Evolutionary conservation across 75 land plant genomes (phyloP).

Genomic region (Cryptomeria japonica): DNA sequence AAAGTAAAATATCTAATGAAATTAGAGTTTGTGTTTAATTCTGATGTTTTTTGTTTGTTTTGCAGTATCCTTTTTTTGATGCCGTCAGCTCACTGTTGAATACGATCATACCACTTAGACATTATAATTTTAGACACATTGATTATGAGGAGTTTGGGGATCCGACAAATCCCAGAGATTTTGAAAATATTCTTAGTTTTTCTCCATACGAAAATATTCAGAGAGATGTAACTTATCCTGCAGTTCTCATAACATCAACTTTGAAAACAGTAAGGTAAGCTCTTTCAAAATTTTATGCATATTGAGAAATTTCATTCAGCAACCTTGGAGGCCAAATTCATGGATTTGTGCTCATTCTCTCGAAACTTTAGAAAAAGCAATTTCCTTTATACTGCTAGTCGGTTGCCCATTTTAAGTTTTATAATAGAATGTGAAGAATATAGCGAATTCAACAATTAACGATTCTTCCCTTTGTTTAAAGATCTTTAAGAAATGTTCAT

Average conservation of each 20-base stretch:
- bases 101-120: constrained; percentile 60
- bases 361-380: background rate
- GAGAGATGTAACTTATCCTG: constrained; percentile 62
- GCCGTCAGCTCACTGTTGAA: constrained; percentile 72
- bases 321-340: background rate
- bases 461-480: background rate
- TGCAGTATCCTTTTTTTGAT: constrained; percentile 93
- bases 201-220: constrained; percentile 94
- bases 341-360: background rate
- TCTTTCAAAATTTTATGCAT: background rate
- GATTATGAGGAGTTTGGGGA: constrained; percentile 97
- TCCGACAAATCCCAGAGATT: constrained; percentile 66
- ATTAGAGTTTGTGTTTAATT: background rate
- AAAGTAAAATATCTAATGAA: background rate
- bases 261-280: constrained; percentile 65
- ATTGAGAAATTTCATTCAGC: background rate
- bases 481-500: background rate
- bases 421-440: background rate
- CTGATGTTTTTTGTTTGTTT: background rate
- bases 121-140: constrained; percentile 28
- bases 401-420: background rate
- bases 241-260: constrained; percentile 70
- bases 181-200: constrained; percentile 66
- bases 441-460: background rate
- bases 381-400: too few species aligned